phyloP scores from a whole-genome alignment of 2,329 filamentous ascomycete genomes.

The Orbilia quercus region DNA sequence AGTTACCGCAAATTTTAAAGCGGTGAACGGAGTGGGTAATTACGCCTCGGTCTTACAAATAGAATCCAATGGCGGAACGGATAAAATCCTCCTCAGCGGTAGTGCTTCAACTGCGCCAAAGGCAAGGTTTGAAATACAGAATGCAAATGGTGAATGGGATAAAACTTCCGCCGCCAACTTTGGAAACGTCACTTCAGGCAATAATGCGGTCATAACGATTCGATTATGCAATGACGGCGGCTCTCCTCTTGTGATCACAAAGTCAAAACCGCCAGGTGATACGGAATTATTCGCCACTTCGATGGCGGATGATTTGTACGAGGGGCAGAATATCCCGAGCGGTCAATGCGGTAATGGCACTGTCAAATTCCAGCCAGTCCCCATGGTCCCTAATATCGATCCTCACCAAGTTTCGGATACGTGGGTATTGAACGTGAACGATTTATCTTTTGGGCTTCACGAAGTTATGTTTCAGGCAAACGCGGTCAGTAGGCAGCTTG shows the following conservation, averaged over 20 bases:
- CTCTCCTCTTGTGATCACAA: constrained; percentile 62
- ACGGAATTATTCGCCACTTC: constrained; percentile 62
- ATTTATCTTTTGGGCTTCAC: constrained; percentile 64
- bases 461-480: constrained; percentile 62
- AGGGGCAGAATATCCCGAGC: constrained; percentile 62
- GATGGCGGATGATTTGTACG: constrained; percentile 61
- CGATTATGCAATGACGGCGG: constrained; percentile 63
- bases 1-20: constrained; percentile 62
- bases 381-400: constrained; percentile 46
- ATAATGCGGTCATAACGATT: constrained; percentile 61
- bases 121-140: constrained; percentile 62
- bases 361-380: constrained; percentile 61
- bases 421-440: constrained; percentile 65
- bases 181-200: constrained; percentile 62
- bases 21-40: constrained; percentile 60
- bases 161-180: constrained; percentile 60
- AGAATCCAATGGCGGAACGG: constrained; percentile 63
- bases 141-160: constrained; percentile 62
- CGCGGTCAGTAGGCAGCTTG: constrained; percentile 62
- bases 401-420: constrained; percentile 60
- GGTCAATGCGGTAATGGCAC: constrained; percentile 61
- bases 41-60: constrained; percentile 62
- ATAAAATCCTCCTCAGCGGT: constrained; percentile 62
- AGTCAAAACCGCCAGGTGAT: constrained; percentile 63
- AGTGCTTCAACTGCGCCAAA: constrained; percentile 62